Evolutionary conservation across 108 stramenopile species (phyloP), one percentile per base, ranked within the genome.

Genomic region (Parmales sp.): DNA sequence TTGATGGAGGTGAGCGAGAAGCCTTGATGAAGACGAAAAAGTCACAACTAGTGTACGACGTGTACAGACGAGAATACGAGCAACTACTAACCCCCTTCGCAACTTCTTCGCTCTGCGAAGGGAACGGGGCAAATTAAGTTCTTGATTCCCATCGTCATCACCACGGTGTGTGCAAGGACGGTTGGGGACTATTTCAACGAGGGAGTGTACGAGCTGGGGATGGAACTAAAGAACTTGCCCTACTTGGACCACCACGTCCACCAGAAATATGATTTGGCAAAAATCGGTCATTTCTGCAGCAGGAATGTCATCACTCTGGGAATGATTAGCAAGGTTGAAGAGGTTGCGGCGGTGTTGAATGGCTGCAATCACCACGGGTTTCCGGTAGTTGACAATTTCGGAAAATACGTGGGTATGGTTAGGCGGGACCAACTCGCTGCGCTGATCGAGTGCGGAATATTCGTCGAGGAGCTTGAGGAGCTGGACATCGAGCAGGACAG

Each of bases 71-170:
- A n/a, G n/a, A n/a, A n/a, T n/a, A n/a, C n/a, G n/a, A n/a, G n/a
- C n/a, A n/a, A n/a, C n/a, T n/a, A n/a, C n/a, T n/a, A n/a, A n/a
- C n/a, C n/a, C n/a, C n/a, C n/a, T n/a, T n/a, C n/a, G n/a, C n/a
- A n/a, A n/a, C n/a, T n/a, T n/a, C n/a, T n/a, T n/a, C n/a, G n/a
- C n/a, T n/a, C n/a, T n/a, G n/a, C n/a, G n/a, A n/a, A n/a, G 75
- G 83, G 83, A 20, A 84, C 86, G 0, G 86, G 86, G 0, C 65
- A 82, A 66, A 75, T 72, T 54, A 75, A 78, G 74, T 67, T 78
- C 16, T 45, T 86, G 11, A 49, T 83, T 16, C 86, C 86, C 4
- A 78, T 80, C 25, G 79, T 86, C 45, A 74, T 82, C 38, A 70
- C 75, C 0, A 80, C 81, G 0, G 76, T 82, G 3, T 37, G 72